A percentile compares a stretch with the other conserved stretches of the same genome.
phyloP scores from a whole-genome alignment of 306 rosid genomes.

The Alnus rubra region DNA sequence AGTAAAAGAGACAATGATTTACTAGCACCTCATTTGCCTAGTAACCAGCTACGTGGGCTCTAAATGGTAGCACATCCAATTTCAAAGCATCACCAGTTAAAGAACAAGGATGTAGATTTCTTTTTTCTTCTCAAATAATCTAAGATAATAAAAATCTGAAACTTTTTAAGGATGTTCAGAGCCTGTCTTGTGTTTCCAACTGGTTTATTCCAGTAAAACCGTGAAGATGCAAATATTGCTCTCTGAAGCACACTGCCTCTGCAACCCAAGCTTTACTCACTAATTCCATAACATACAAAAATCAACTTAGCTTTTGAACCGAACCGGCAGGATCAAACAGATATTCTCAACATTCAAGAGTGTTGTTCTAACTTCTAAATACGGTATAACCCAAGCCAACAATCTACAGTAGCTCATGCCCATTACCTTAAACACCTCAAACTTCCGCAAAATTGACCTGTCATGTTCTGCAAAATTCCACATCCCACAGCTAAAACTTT shows the following conservation, averaged over 20 bases:
- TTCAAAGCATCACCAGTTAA: too few species aligned
- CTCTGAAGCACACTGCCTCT: background rate
- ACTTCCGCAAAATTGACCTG: background rate
- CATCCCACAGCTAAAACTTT: background rate
- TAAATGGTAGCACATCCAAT: too few species aligned
- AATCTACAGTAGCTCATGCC: background rate
- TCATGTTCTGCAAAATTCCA: background rate
- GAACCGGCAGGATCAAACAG: too few species aligned
- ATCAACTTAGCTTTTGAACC: too few species aligned
- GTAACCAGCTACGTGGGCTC: background rate
- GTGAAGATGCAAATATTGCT: background rate
- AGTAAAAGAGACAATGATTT: too few species aligned
- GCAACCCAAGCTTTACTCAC: background rate
- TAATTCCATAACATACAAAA: too few species aligned
- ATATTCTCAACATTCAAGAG: too few species aligned
- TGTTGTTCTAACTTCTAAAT: background rate
- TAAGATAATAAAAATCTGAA: too few species aligned
- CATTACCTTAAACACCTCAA: background rate
- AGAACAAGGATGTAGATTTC: too few species aligned
- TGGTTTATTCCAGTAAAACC: background rate
- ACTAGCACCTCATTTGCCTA: too few species aligned
- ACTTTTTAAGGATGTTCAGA: too few species aligned
- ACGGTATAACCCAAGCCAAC: background rate
- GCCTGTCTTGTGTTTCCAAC: background rate
- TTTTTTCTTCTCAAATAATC: background rate